Conservation (phyloP, 371 early-diverging fungal species). For the Mortierella sp. region DNA sequence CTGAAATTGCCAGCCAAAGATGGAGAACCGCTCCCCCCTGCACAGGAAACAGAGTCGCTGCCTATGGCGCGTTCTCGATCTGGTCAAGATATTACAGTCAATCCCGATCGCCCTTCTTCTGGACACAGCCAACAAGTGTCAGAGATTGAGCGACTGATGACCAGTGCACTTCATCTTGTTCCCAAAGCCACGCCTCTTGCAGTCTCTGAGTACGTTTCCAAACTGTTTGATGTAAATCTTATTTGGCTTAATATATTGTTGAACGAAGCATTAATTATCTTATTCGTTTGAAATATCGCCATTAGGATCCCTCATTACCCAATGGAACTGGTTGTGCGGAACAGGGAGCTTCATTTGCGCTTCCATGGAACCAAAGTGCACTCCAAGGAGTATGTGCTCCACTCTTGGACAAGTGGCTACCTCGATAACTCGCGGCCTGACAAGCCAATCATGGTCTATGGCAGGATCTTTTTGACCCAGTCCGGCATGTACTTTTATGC, state of each 20-base stretch:
- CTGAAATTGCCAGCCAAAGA: constrained; percentile 10
- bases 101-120: constrained; percentile 12
- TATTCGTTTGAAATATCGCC: background rate
- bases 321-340: constrained; percentile 53
- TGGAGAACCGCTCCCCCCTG: background rate
- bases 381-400: constrained; percentile 56
- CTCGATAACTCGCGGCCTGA: constrained; percentile 41
- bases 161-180: constrained; percentile 51
- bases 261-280: background rate
- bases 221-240: background rate
- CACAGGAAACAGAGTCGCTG: constrained; percentile 3
- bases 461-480: constrained; percentile 49
- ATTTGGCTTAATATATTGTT: background rate
- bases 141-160: constrained; percentile 55
- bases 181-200: constrained; percentile 35
- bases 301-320: constrained; percentile 51
- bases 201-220: constrained; percentile 37
- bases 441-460: constrained; percentile 48
- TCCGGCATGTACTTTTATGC: constrained; percentile 60
- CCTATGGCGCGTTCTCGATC: constrained; percentile 20
- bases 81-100: constrained; percentile 8
- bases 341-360: constrained; percentile 47
- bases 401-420: constrained; percentile 57
- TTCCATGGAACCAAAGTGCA: constrained; percentile 57
- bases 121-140: constrained; percentile 40